A percentile compares a stretch with the other conserved stretches of the same genome.
Evolutionary conservation across 768 basidiomycete genomes (phyloP).

Genomic region (Kockovaella imperatae): DNA sequence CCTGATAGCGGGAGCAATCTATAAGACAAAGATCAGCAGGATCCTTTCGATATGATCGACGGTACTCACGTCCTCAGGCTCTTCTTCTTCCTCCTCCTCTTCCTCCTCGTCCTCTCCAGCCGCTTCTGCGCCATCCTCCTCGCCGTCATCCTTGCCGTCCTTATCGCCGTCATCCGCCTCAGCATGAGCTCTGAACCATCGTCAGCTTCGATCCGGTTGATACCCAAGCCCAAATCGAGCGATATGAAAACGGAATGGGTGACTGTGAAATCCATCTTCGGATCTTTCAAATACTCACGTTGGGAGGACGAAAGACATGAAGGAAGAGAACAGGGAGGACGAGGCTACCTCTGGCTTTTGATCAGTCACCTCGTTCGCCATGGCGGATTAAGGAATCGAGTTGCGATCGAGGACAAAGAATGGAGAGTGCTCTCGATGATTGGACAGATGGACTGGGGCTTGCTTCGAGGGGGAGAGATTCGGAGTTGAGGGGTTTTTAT

Average conservation of each 20-base stretch:
- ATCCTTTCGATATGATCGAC: neutral
- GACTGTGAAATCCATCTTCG: neutral
- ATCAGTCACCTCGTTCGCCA: neutral
- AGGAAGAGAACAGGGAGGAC: slow-evolving; percentile 20
- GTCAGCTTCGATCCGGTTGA: neutral
- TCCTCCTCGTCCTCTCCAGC: slow-evolving; percentile 51
- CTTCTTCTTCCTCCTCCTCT: slow-evolving; percentile 53
- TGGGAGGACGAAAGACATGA: slow-evolving; percentile 30
- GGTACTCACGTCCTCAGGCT: slow-evolving; percentile 73
- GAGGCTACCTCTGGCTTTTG: neutral
- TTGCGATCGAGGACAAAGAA: neutral
- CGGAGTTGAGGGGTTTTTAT: too few relatives aligned
- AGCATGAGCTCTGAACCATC: slow-evolving; percentile 28
- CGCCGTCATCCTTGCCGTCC: slow-evolving; percentile 39
- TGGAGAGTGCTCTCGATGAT: neutral
- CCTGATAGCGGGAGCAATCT: slow-evolving; percentile 64
- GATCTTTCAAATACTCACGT: slow-evolving; percentile 19
- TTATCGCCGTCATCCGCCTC: slow-evolving; percentile 35
- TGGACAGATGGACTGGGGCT: neutral
- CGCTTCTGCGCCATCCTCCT: slow-evolving; percentile 43
- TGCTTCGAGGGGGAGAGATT: too few relatives aligned
- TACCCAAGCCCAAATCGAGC: neutral
- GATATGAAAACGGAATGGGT: neutral
- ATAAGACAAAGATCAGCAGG: slow-evolving; percentile 1
- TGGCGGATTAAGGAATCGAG: neutral